Conservation (phyloP, 1,284 basidiomycete genomes). For the Cerrena zonata region DNA sequence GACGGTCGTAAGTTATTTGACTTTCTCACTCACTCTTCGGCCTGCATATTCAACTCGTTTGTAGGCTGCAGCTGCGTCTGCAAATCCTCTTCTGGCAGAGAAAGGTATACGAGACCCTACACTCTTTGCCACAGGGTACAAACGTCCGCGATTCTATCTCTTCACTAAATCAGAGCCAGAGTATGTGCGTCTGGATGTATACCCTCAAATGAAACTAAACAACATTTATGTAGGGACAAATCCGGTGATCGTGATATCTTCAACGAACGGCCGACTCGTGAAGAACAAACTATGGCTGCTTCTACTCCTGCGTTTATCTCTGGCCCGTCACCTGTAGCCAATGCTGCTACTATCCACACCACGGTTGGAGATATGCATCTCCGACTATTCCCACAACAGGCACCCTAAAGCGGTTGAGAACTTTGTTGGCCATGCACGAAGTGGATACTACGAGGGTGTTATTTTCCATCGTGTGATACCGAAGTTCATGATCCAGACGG, state of each 20-base stretch:
- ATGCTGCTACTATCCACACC: slow-evolving; percentile 87
- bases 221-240: slow-evolving; percentile 60
- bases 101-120: slow-evolving; percentile 84
- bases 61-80: slow-evolving; percentile 89
- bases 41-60: slow-evolving; percentile 1
- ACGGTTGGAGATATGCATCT: slow-evolving; percentile 92
- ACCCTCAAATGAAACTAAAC: not conserved
- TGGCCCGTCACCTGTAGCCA: slow-evolving; percentile 64
- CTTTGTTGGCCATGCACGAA: slow-evolving; percentile 90
- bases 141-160: slow-evolving; percentile 92
- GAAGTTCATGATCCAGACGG: slow-evolving; percentile 99
- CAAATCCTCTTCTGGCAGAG: slow-evolving; percentile 88
- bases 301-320: slow-evolving; percentile 48
- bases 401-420: slow-evolving; percentile 96
- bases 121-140: slow-evolving; percentile 89
- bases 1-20: slow-evolving; percentile 68
- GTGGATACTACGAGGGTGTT: slow-evolving; percentile 88
- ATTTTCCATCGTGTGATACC: slow-evolving; percentile 97
- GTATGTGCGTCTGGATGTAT: slow-evolving; percentile 43
- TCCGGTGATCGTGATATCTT: slow-evolving; percentile 92
- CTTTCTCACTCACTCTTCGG: too few species aligned
- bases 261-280: slow-evolving; percentile 95
- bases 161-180: slow-evolving; percentile 91
- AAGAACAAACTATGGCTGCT: slow-evolving; percentile 88
- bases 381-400: slow-evolving; percentile 84